Base-by-base conservation (phyloP, 2,329 filamentous ascomycete species). In the Stemphylium lycopersici region DNA sequence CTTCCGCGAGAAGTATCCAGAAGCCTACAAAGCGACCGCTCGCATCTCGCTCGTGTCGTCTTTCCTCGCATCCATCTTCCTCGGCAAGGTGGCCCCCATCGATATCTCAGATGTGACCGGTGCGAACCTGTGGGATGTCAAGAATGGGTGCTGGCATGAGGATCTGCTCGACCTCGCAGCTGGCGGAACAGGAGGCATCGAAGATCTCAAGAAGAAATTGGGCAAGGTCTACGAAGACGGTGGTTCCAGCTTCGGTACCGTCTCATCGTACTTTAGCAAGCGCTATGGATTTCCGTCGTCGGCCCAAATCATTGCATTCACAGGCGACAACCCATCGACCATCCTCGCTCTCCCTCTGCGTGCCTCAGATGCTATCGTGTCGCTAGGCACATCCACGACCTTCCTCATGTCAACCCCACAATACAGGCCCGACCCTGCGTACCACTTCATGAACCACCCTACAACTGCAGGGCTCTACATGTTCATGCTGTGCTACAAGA, bases 401-500 rank as follows among this genome's bases (percentile, higher is more conserved):
- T 97, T 98, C 81, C 85, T 99, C 56, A 98, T 98, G 93, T 92
- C 90, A 69, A 98, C 95, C 4, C 87, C 91, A n/a, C 83, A 85
- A 67, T 98, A 96, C 82, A 88, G 88, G 73, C 91, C 95, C 2
- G 89, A 97, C 70, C 90, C 91, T 3, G 86, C 90, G 6, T 96
- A 96, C 71, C 95, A 99, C 80, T 96, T 98, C 82, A 96, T 98
- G 85, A 96, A 97, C 80, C 93, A 98, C 76, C 95, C 95, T 1
- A 95, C 92, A 39, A 96, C 91, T 0, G 80, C 87, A 0, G 91
- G 90, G 1, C 84, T 97, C 56, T 97, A 96, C 83, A 98, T 99
- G 95, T 98, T 99, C 78, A 99, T 99, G 95, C 86, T 99, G 32
- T 99, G 95, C 83, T 99, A 98, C 82, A 98, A 98, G 79, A 99